Base-by-base conservation (phyloP, 805 yeast genomes). In the Yarrowia yakushimensis region DNA sequence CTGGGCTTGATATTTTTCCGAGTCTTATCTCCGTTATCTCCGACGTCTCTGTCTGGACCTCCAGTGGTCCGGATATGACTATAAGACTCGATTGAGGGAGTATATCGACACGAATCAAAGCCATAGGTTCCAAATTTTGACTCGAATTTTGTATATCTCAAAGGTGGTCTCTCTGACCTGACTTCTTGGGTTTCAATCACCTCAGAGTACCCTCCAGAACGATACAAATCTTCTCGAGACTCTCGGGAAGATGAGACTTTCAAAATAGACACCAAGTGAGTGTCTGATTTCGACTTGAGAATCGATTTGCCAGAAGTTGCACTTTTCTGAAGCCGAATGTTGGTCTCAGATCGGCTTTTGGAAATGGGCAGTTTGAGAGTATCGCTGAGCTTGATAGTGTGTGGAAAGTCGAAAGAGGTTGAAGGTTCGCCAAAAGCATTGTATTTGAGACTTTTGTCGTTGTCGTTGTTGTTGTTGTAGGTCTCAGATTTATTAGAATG, bases 241-340 rank as follows among this genome's bases (percentile, higher is more conserved):
- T 43, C 50, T 42, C 20, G 18, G 5, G 50, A 27, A 6, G 45
- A 7, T 3, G 45, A 41, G 0, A 18, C 50, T 11, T 45, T 45
- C 11, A 45, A 13, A 20, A 45, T 45, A 7, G 52, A 45, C 3
- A 30, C 36, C 25, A 45, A 23, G 18, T 45, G 52, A 8, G 36
- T 45, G 36, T 45, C 52, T 0, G 52, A 45, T 20, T 45, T 45
- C 6, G 52, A 45, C 52, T 45, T 45, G 27, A 45, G 52, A 10
- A 45, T 45, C 27, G 52, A 45, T 10, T 30, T 45, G 3, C 52
- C 52, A 1, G 23, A 17, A 4, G 27, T 12, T 1, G 23, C 18
- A n/a, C 18, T 15, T 3, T 23, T 15, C 8, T 25, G 25, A 18
- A 4, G 1, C 11, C 36, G 36, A 30, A 45, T 5, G 36, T 45